phyloP scores from a whole-genome alignment of 2,329 filamentous ascomycete species.

The Cladosporium sp. region DNA sequence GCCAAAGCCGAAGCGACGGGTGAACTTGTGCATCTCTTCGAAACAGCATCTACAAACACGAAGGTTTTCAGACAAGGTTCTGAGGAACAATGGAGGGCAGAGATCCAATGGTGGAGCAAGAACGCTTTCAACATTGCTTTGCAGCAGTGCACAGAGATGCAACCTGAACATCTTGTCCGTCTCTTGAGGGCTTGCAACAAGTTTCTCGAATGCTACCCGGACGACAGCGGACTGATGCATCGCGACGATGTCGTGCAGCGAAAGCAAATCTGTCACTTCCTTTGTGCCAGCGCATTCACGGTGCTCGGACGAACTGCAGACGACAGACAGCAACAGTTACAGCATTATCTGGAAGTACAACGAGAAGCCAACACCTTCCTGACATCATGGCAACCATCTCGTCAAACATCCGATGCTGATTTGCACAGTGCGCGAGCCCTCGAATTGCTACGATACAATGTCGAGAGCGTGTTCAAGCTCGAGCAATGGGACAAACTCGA shows the following conservation, averaged over 20 bases:
- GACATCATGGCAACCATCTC: conserved; percentile 23
- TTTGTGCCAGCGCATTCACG: conserved; percentile 53
- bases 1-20: conserved; percentile 35
- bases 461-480: conserved; percentile 71
- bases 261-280: conserved; percentile 70
- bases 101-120: conserved; percentile 82
- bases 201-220: conserved; percentile 32
- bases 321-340: conserved; percentile 51
- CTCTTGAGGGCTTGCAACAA: conserved; percentile 53
- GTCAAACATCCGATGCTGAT: conserved; percentile 27
- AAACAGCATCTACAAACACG: conserved; percentile 51
- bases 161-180: conserved; percentile 55
- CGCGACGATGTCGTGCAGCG: conserved; percentile 53
- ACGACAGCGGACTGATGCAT: conserved; percentile 24
- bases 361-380: conserved; percentile 58
- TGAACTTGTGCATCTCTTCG: conserved; percentile 60
- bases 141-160: conserved; percentile 61
- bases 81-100: conserved; percentile 52
- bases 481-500: conserved; percentile 68
- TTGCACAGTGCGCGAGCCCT: conserved; percentile 59
- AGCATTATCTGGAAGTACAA: conserved; percentile 64
- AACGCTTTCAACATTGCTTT: conserved; percentile 79
- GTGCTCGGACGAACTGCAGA: conserved; percentile 53
- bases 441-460: conserved; percentile 72
- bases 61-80: conserved; percentile 42